These are phyloP conservation scores for Penicillium sp. DNA, from an alignment of 2,329 filamentous ascomycete species.

Conservation along the genomic window DNA sequence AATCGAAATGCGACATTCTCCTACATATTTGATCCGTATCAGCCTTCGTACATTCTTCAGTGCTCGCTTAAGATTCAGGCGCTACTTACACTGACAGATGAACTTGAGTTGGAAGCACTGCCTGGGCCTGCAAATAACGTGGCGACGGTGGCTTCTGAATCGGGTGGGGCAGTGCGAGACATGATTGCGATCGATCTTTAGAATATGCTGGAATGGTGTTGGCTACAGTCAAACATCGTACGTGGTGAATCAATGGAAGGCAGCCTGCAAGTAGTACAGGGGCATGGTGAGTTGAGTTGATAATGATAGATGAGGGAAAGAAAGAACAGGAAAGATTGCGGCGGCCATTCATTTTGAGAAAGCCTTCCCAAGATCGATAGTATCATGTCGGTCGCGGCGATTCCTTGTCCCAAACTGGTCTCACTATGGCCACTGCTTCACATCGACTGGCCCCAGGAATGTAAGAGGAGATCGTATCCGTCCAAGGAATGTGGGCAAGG, in stretches of 20 bases:
- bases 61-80: slow-evolving; percentile 4
- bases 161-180: slow-evolving; percentile 24
- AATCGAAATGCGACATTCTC: slow-evolving; percentile 40
- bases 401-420: slow-evolving; percentile 1
- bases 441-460: slow-evolving; percentile 18
- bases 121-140: slow-evolving; percentile 41
- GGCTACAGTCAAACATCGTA: not conserved
- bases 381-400: slow-evolving; percentile 14
- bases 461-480: slow-evolving; percentile 23
- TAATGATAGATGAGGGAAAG: not conserved
- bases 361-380: not conserved
- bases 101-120: slow-evolving; percentile 35
- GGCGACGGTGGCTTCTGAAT: slow-evolving; percentile 36
- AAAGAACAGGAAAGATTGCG: not conserved
- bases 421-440: slow-evolving; percentile 9
- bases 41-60: not conserved
- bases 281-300: slow-evolving; percentile 9
- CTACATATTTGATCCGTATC: slow-evolving; percentile 17
- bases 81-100: slow-evolving; percentile 41
- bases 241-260: slow-evolving; percentile 3
- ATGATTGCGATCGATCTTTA: slow-evolving; percentile 7
- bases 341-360: slow-evolving; percentile 5
- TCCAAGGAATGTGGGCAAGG: slow-evolving; percentile 23
- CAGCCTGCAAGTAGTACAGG: slow-evolving; percentile 5
- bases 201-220: slow-evolving; percentile 7